phyloP scores from a whole-genome alignment of 1,139 yeast species.

The Candida sojae region DNA sequence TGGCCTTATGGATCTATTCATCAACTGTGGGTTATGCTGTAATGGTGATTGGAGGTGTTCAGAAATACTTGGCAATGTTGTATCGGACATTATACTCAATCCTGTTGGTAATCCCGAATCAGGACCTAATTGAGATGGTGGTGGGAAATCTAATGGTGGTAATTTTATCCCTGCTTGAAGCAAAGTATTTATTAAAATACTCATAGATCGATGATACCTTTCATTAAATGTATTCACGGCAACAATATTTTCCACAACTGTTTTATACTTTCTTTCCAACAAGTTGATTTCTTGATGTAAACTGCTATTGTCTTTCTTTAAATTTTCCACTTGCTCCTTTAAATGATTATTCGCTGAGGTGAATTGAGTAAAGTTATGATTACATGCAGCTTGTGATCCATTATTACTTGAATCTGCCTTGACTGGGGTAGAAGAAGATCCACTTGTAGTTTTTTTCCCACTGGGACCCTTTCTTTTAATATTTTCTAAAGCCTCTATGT shows the following conservation, averaged over 20 bases:
- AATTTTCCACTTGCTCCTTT: constrained; percentile 44
- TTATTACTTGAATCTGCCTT: constrained; percentile 5
- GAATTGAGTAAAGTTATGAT: constrained; percentile 14
- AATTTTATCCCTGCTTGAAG: constrained; percentile 62
- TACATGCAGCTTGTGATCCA: constrained; percentile 6
- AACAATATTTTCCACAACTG: constrained; percentile 62
- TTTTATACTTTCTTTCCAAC: constrained; percentile 59
- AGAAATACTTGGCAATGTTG: constrained; percentile 12
- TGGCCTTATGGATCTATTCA: constrained; percentile 4
- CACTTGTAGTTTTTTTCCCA: constrained; percentile 33
- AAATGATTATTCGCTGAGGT: constrained; percentile 20
- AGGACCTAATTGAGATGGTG: constrained; percentile 28
- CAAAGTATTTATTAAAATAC: constrained; percentile 48
- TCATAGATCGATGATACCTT: constrained; percentile 53
- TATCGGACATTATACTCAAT: constrained; percentile 2
- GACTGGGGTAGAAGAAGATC: constrained; percentile 2
- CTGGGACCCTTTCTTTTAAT: constrained; percentile 81
- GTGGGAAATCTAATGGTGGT: constrained; percentile 64
- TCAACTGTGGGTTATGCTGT: constrained; percentile 4
- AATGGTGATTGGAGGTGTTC: constrained; percentile 12
- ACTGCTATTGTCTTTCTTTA: constrained; percentile 42
- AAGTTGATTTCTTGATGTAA: constrained; percentile 46
- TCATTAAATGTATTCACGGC: constrained; percentile 59
- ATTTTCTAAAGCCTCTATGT: constrained; percentile 69
- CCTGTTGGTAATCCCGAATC: constrained; percentile 1